A percentile compares a stretch with the other conserved stretches of the same genome.
Conservation (phyloP, 2,329 filamentous ascomycete species). For the Aspergillus unguis region DNA sequence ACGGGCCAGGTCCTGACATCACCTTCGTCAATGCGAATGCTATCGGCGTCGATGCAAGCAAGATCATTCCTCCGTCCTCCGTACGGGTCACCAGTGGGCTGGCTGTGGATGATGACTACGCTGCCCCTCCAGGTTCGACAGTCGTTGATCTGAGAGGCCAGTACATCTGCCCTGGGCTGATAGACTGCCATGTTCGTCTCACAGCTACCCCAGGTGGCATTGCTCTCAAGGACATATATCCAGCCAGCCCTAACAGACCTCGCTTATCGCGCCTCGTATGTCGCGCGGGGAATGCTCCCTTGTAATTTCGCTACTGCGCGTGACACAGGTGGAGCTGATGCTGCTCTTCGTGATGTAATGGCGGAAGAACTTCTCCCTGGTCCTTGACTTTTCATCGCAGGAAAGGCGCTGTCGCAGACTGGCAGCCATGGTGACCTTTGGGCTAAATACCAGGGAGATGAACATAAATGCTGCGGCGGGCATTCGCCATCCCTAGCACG, state of each 20-base stretch:
- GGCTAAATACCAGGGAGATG: neutral
- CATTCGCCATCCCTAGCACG: neutral
- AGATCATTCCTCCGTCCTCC: slow-evolving; percentile 24
- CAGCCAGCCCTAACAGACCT: slow-evolving; percentile 28
- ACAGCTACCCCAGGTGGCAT: slow-evolving; percentile 44
- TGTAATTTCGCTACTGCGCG: slow-evolving; percentile 58
- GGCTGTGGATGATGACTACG: slow-evolving; percentile 23
- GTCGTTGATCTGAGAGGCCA: slow-evolving; percentile 43
- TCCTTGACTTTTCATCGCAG: slow-evolving; percentile 53
- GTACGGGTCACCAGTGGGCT: slow-evolving; percentile 38
- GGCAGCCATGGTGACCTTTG: slow-evolving; percentile 54
- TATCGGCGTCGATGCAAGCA: slow-evolving; percentile 40
- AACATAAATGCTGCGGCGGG: neutral
- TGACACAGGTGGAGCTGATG: slow-evolving; percentile 54
- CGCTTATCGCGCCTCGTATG: slow-evolving; percentile 11
- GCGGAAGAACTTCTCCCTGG: slow-evolving; percentile 52
- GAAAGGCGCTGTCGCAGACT: slow-evolving; percentile 54
- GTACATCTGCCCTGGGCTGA: slow-evolving; percentile 51
- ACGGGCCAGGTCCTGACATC: neutral
- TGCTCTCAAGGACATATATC: slow-evolving; percentile 35
- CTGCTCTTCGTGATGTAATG: slow-evolving; percentile 47
- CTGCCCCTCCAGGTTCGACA: slow-evolving; percentile 12
- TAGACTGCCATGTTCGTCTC: slow-evolving; percentile 53
- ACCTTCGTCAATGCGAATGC: slow-evolving; percentile 46
- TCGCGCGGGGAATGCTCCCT: slow-evolving; percentile 45